phyloP scores from a whole-genome alignment of 768 basidiomycete species.

The Suillus sp. region DNA sequence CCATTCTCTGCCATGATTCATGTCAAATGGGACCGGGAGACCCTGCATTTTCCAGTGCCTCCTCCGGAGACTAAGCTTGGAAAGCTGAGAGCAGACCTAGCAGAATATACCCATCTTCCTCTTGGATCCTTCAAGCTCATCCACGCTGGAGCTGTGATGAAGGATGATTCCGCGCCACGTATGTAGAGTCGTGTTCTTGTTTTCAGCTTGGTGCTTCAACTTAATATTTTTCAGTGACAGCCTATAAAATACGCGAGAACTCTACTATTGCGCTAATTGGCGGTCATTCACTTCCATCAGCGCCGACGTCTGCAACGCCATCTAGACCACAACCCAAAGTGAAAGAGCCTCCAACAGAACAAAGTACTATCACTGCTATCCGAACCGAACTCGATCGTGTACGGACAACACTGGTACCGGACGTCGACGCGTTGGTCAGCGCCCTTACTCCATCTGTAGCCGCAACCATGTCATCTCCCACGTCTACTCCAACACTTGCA shows the following conservation, averaged over 20 bases:
- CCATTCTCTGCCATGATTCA: constrained; percentile 37
- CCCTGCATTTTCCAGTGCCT: constrained; percentile 57
- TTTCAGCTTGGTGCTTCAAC: background rate
- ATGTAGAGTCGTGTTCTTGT: constrained; percentile 27
- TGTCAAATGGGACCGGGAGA: constrained; percentile 55
- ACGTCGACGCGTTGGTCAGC: constrained; percentile 57
- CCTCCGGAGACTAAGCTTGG: constrained; percentile 58
- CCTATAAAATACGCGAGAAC: constrained; percentile 71
- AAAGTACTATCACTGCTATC: constrained; percentile 37
- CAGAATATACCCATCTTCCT: constrained; percentile 75
- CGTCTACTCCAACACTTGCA: constrained; percentile 14
- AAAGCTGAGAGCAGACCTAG: constrained; percentile 59
- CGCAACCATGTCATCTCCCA: constrained; percentile 17
- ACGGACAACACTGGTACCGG: constrained; percentile 53
- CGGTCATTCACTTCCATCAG: constrained; percentile 34
- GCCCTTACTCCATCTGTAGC: constrained; percentile 22
- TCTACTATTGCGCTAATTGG: constrained; percentile 75
- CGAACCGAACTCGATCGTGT: constrained; percentile 48
- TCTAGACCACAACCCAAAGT: constrained; percentile 25
- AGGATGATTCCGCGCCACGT: constrained; percentile 74
- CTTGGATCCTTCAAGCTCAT: constrained; percentile 79
- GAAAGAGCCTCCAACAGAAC: constrained; percentile 41
- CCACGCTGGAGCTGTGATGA: constrained; percentile 88
- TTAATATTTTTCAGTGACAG: constrained; percentile 51
- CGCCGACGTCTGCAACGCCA: constrained; percentile 23